Conservation (phyloP, 768 basidiomycete genomes). For the Pleurotus cornucopiae region DNA sequence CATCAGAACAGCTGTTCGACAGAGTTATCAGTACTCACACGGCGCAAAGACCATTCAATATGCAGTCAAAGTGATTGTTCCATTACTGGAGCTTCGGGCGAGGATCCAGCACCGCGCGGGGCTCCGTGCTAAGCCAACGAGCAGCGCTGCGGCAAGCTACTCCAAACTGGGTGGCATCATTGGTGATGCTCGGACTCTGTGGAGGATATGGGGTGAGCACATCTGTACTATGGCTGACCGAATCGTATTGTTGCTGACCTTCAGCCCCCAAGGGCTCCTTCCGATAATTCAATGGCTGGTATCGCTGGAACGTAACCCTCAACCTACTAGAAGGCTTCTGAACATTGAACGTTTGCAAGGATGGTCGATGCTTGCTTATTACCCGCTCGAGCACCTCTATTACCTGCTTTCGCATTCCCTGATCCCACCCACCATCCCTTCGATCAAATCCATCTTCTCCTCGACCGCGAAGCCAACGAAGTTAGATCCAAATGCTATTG, state of each 20-base stretch:
- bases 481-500: constrained; percentile 44
- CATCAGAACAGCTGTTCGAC: not conserved
- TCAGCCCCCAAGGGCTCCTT: constrained; percentile 50
- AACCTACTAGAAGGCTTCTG: constrained; percentile 64
- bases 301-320: constrained; percentile 65
- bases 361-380: constrained; percentile 76
- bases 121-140: constrained; percentile 46
- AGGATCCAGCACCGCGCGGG: constrained; percentile 66
- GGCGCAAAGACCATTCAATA: constrained; percentile 64
- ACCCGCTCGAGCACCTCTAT: constrained; percentile 73
- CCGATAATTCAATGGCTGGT: constrained; percentile 81
- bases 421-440: constrained; percentile 50
- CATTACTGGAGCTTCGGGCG: constrained; percentile 63
- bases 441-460: constrained; percentile 38
- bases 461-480: constrained; percentile 35
- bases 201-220: constrained; percentile 73
- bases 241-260: not conserved
- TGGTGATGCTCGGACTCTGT: constrained; percentile 67
- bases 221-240: not conserved
- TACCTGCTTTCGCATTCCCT: constrained; percentile 62
- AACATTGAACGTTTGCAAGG: constrained; percentile 80
- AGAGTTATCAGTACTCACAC: not conserved
- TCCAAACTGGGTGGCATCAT: constrained; percentile 52
- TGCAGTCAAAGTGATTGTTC: constrained; percentile 63
- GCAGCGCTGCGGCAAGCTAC: constrained; percentile 48